These are phyloP conservation scores for Plectranthus barbatus DNA, from an alignment of 257 asterid genomes.

Conservation along the genomic window DNA sequence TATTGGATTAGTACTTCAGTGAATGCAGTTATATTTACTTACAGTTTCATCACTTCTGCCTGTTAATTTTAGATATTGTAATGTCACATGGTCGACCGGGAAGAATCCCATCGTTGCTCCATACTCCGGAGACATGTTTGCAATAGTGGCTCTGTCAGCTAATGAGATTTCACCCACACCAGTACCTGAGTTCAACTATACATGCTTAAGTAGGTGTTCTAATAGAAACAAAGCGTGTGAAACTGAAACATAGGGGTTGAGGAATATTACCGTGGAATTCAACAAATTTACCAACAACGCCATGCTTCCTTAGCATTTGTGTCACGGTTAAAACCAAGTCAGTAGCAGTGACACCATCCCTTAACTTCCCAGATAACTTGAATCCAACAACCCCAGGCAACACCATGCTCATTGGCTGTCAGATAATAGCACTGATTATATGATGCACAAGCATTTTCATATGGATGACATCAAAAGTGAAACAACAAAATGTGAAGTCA, in stretches of 20 bases:
- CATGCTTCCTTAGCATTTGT: constrained; percentile 83
- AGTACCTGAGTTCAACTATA: constrained; percentile 39
- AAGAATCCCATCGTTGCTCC: constrained; percentile 99
- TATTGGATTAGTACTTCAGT: neutral
- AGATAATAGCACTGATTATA: constrained; percentile 14
- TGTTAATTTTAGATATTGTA: constrained; percentile 77
- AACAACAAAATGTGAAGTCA: neutral
- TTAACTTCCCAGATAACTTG: constrained; percentile 73
- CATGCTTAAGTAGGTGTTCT: neutral
- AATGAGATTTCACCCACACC: constrained; percentile 81
- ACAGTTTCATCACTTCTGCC: constrained; percentile 96
- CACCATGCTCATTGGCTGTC: constrained; percentile 97
- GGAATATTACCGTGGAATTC: constrained; percentile 56
- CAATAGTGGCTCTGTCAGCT: constrained; percentile 98
- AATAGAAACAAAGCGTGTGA: neutral
- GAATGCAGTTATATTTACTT: constrained; percentile 22
- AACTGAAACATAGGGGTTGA: neutral
- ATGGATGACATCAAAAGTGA: constrained; percentile 3
- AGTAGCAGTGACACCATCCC: constrained; percentile 83
- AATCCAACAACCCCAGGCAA: constrained; percentile 93
- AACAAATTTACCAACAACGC: constrained; percentile 87
- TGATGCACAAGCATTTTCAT: constrained; percentile 9
- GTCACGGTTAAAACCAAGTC: constrained; percentile 86
- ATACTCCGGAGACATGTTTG: constrained; percentile 98
- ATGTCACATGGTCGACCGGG: constrained; percentile 90